Evolutionary conservation across 345 rosid genomes (phyloP), one percentile per base, ranked within the genome.

Genomic region (Gossypium rotundifolium): DNA sequence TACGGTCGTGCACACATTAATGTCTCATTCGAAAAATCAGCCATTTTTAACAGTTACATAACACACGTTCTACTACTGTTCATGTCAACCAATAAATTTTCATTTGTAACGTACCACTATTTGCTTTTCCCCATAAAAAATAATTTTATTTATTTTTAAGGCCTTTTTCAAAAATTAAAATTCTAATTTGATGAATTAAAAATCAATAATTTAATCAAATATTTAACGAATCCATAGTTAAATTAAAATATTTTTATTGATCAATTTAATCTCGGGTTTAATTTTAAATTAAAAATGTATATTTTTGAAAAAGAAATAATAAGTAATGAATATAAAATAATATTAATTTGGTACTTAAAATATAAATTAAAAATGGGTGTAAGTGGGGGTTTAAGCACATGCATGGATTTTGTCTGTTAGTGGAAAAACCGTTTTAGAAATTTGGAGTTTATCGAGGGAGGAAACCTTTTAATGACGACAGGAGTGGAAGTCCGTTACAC

Each of bases 351-450:
- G 29, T 27, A 27, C 4, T 27, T 27, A 27, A 27, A 29, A 29
- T 29, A 29, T 33, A 33, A 33, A 5, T 29, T 33, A 33, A 33
- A 33, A 33, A 33, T 0, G 1, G 40, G 13, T 57, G 20, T 20
- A 57, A 57, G 62, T 57, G 14, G 27, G 11, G 29, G 12, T 20
- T 22, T 57, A 9, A 27, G 3, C 62, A 57, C 62, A 10, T 57
- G 80, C 80, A 63, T 74, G 83, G 52, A 73, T 79, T 75, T 79
- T 77, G 84, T 76, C 78, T 27, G 9, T 17, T 70, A 71, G n/a
- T 52, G 70, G 55, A 72, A 49, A 75, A 45, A 78, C 81, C 72
- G 84, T 85, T 85, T 79, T 22, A 29, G 49, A 9, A 11, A 14
- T 11, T 66, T 74, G 73, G 64, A 29, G 78, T 52, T 54, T 75